Conservation (phyloP, 2,329 filamentous ascomycete species). For the Apiospora arundinis region DNA sequence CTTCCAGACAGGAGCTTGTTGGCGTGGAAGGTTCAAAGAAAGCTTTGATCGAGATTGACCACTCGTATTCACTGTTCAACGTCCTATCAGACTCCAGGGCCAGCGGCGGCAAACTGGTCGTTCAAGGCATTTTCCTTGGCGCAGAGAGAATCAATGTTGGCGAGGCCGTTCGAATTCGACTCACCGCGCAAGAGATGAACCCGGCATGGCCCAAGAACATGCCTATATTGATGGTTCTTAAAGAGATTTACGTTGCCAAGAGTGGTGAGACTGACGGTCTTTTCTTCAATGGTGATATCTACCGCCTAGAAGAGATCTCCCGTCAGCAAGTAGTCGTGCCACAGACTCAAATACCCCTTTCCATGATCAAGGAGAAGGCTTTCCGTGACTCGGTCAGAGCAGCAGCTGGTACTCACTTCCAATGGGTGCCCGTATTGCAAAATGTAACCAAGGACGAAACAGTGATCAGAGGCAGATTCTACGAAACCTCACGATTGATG, state of each 20-base stretch:
- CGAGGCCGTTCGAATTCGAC: constrained; percentile 56
- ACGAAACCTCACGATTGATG: constrained; percentile 60
- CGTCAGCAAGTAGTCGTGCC: constrained; percentile 24
- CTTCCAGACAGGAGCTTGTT: constrained; percentile 48
- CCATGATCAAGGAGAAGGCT: constrained; percentile 37
- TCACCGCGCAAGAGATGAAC: constrained; percentile 45
- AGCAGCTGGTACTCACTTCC: constrained; percentile 34
- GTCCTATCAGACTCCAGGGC: constrained; percentile 39
- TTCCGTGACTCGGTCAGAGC: constrained; percentile 38
- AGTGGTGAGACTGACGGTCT: constrained; percentile 29
- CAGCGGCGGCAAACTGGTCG: constrained; percentile 42
- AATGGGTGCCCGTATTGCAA: constrained; percentile 38
- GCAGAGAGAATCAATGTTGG: constrained; percentile 55
- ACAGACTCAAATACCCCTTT: constrained; percentile 28
- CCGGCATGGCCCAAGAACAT: constrained; percentile 39
- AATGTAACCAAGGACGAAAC: constrained; percentile 45
- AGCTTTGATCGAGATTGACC: constrained; percentile 55
- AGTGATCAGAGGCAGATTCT: constrained; percentile 62
- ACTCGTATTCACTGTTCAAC: constrained; percentile 57
- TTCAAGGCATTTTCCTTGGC: constrained; percentile 57
- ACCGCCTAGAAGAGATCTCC: constrained; percentile 33
- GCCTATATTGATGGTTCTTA: constrained; percentile 44
- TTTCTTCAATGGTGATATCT: constrained; percentile 37
- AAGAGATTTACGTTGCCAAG: constrained; percentile 42
- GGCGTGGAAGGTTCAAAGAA: constrained; percentile 59